Conservation (phyloP, 1,139 yeast species). For the Sugiyamaella castrensis region DNA sequence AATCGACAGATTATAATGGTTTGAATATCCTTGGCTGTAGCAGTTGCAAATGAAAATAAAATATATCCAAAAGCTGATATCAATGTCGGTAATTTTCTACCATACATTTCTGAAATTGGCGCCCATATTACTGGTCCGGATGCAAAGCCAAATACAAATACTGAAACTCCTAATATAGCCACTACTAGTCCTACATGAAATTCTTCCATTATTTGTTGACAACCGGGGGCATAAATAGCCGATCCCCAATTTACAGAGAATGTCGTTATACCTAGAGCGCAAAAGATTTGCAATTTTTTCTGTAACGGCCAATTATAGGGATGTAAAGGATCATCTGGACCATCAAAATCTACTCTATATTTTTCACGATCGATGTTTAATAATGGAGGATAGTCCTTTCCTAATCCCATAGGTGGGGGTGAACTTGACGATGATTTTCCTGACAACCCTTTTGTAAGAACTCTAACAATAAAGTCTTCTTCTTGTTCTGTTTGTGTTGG, state of each 20-base stretch:
- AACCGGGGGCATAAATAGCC: slow-evolving; percentile 41
- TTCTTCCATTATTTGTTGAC: slow-evolving; percentile 28
- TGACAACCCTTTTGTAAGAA: slow-evolving; percentile 12
- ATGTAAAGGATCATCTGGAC: slow-evolving; percentile 47
- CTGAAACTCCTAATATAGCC: slow-evolving; percentile 55
- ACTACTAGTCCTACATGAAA: slow-evolving; percentile 26
- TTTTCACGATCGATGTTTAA: slow-evolving; percentile 42
- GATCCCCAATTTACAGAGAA: slow-evolving; percentile 43
- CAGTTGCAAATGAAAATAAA: slow-evolving; percentile 64
- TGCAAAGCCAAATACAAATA: slow-evolving; percentile 76
- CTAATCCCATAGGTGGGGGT: slow-evolving; percentile 41
- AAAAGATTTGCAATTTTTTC: slow-evolving; percentile 33
- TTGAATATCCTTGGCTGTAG: slow-evolving; percentile 67
- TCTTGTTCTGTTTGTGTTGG: slow-evolving; percentile 1
- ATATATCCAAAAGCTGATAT: slow-evolving; percentile 54
- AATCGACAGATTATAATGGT: slow-evolving; percentile 69
- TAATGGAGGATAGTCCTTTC: slow-evolving; percentile 48
- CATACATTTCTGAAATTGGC: slow-evolving; percentile 70
- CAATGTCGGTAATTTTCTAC: slow-evolving; percentile 58
- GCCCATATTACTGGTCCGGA: slow-evolving; percentile 79
- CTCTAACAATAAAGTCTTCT: slow-evolving; percentile 17
- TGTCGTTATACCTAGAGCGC: slow-evolving; percentile 38
- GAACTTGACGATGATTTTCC: background rate
- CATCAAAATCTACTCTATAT: slow-evolving; percentile 50
- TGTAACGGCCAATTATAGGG: slow-evolving; percentile 47